A percentile compares a stretch with the other conserved stretches of the same genome.
Conservation (phyloP, 495 filamentous ascomycete species). For the Xylaria longipes region DNA sequence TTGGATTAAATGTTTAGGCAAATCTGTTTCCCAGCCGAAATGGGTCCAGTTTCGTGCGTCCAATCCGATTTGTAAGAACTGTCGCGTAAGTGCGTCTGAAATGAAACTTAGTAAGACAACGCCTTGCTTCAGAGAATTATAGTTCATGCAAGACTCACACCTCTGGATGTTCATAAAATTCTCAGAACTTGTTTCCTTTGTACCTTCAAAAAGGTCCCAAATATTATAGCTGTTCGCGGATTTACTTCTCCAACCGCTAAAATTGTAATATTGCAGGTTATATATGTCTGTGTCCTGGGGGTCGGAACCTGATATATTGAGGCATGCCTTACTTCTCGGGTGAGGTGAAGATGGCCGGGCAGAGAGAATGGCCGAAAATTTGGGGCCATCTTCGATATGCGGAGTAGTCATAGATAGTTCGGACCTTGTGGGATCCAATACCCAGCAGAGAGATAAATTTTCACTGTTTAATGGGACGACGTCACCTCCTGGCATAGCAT, state of each 20-base stretch:
- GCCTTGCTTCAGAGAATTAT: background rate
- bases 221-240: background rate
- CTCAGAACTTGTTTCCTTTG: background rate
- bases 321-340: background rate
- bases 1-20: background rate
- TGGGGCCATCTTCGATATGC: slow-evolving; percentile 16
- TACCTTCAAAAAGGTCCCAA: background rate
- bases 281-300: background rate
- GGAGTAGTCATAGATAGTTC: background rate
- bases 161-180: slow-evolving; percentile 10
- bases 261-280: background rate
- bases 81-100: background rate
- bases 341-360: background rate
- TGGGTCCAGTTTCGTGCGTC: background rate
- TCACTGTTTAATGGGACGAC: slow-evolving; percentile 10
- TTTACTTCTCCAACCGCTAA: background rate
- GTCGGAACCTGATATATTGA: background rate
- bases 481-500: slow-evolving; percentile 21
- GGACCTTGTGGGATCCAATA: slow-evolving; percentile 13
- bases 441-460: slow-evolving; percentile 24
- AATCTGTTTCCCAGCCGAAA: background rate
- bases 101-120: background rate
- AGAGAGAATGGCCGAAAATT: slow-evolving; percentile 14
- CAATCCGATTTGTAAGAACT: slow-evolving; percentile 6
- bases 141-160: background rate